Conservation (phyloP, 2,329 filamentous ascomycete species). For the Camptophora hylomeconis region DNA sequence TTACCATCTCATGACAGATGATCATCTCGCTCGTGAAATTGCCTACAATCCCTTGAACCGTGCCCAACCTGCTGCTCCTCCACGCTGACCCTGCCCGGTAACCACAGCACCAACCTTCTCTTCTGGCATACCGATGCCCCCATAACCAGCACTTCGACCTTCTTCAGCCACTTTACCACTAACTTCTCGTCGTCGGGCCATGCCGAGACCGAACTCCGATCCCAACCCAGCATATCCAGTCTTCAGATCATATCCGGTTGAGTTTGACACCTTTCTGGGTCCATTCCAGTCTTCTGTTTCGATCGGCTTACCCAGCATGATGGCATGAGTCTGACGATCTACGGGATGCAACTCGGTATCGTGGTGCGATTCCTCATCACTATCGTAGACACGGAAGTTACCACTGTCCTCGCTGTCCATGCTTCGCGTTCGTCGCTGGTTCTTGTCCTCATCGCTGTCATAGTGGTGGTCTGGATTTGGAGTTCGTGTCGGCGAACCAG, state of each 20-base stretch:
- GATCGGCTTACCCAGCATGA: constrained; percentile 31
- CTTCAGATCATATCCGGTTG: constrained; percentile 14
- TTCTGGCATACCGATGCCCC: too few species aligned
- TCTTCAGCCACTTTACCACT: constrained; percentile 35
- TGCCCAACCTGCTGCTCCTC: constrained; percentile 31
- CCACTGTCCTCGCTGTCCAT: constrained; percentile 14
- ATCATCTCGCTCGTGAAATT: too few species aligned
- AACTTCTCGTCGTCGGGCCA: constrained; percentile 33
- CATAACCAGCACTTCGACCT: constrained; percentile 24
- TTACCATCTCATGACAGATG: too few species aligned
- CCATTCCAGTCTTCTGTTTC: constrained; percentile 19
- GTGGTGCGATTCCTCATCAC: constrained; percentile 8
- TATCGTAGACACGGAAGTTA: constrained; percentile 15
- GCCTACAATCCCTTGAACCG: constrained; percentile 33
- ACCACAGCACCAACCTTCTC: constrained; percentile 8
- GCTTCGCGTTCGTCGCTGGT: constrained; percentile 11
- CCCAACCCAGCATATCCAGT: constrained; percentile 16
- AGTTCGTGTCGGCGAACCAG: constrained; percentile 4
- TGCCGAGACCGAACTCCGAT: constrained; percentile 21
- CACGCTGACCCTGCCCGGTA: constrained; percentile 4
- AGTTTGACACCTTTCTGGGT: constrained; percentile 13
- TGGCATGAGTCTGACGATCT: constrained; percentile 17
- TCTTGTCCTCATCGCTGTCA: constrained; percentile 6
- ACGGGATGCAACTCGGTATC: constrained; percentile 2
- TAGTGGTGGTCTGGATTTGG: constrained; percentile 5